Evolutionary conservation across 177 flowering plant species (phyloP), one percentile per base, ranked within the genome.

Genomic region (Telopea speciosissima): DNA sequence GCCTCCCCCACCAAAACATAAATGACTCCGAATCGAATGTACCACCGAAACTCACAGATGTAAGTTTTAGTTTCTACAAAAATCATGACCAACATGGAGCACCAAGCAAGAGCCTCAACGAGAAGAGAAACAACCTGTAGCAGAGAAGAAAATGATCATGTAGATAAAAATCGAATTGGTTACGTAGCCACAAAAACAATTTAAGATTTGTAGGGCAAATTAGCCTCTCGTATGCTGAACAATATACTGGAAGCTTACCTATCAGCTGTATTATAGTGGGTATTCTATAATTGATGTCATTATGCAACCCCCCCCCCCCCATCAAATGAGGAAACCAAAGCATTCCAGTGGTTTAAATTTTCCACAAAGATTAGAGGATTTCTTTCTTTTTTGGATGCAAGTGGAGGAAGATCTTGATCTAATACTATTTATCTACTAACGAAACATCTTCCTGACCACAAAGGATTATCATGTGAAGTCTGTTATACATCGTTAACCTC

Each of bases 41-140:
- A 91, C 99, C 98, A 96, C 52, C 97, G 87, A 60, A 90, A 80
- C 70, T 96, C 98, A 21, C 77, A 70, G 70, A 96, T 83, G 77
- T 96, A 96, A 63, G 85, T 77, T 74, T 81, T 88, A 21, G 92
- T 91, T 83, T 96, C 99, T 24, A 93, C 44, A 33, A 64, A 77
- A 78, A 83, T 76, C 97, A 95, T 78, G 56, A 88, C 80, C 69
- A 92, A 72, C 89, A 89, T 78, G 56, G 83, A 83, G 79, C 86
- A 82, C 99, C 99, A 95, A 71, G 95, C 72, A 79, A 89, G 77
- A 75, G 93, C 83, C 82, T 93, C 85, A 79, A 89, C 72, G 49
- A 79, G 63, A 78, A 91, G 72, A 66, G 91, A 83, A 67, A 87
- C 70, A 31, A 81, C 72, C 99, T 95, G 85, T 71, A 68, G 68